Evolutionary conservation across 2,329 filamentous ascomycete species (phyloP).

Genomic region (Harringtonia aguacate): DNA sequence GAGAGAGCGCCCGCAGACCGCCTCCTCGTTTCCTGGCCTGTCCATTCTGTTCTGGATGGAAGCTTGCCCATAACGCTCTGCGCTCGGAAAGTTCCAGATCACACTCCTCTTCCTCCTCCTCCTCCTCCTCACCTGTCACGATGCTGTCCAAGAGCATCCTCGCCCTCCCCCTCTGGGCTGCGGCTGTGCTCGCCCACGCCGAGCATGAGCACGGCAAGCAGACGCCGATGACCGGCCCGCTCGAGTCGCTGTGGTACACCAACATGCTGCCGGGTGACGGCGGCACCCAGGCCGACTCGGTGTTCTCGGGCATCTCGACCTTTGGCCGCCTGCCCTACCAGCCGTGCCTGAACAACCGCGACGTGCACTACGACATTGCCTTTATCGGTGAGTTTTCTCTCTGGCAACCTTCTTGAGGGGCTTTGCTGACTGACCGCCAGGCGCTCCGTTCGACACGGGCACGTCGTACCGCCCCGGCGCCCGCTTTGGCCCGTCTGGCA

Average conservation of each 20-base stretch:
- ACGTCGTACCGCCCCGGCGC: conserved; percentile 79
- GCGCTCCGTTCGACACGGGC: conserved; percentile 76
- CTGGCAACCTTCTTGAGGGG: background rate
- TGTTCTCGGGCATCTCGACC: conserved; percentile 81
- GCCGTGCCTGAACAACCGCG: conserved; percentile 60
- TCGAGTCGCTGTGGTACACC: conserved; percentile 73
- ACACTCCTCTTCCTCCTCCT: too few species aligned
- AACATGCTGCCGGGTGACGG: conserved; percentile 74
- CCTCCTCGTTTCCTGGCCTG: too few species aligned
- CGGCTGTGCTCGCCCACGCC: conserved; percentile 47
- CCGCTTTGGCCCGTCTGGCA: conserved; percentile 74
- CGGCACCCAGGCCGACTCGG: conserved; percentile 78
- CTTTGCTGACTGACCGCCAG: conserved; percentile 25
- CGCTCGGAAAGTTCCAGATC: too few species aligned
- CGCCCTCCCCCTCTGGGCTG: conserved; percentile 30
- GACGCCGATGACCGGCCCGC: conserved; percentile 54
- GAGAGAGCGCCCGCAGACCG: too few species aligned
- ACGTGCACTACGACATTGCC: conserved; percentile 71
- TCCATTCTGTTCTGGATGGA: too few species aligned
- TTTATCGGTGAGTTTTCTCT: conserved; percentile 54
- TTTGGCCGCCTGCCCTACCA: conserved; percentile 72
- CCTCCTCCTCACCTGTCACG: background rate
- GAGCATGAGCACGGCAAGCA: conserved; percentile 43
- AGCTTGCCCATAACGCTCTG: too few species aligned
- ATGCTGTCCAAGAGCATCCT: conserved; percentile 7